Percentiles rank a stretch among this genome's conserved stretches.
These are phyloP conservation scores for Giardia muris DNA, from an alignment of 208 protist genomes.

Conservation along the genomic window DNA sequence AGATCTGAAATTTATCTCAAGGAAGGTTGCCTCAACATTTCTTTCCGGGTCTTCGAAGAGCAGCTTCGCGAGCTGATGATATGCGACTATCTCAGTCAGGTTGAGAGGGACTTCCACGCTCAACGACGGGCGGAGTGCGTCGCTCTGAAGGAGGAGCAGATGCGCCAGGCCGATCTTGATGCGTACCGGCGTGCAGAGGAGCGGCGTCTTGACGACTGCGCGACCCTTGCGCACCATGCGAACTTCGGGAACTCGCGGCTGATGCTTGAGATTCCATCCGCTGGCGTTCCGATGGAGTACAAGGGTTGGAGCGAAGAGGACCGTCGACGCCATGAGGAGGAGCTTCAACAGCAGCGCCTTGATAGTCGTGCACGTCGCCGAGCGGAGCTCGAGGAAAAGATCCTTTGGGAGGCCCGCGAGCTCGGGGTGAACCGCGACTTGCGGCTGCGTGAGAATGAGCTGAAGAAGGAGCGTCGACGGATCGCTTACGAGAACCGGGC, in stretches of 20 bases:
- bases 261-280: neutral
- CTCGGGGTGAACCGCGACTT: neutral
- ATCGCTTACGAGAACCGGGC: neutral
- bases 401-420: neutral
- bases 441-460: neutral
- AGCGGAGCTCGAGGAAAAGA: neutral
- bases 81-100: neutral
- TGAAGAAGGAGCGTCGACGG: neutral
- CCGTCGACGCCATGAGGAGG: neutral
- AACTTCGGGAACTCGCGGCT: neutral
- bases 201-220: neutral
- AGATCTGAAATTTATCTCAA: too few relatives aligned
- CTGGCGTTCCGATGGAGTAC: conserved; percentile 1
- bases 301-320: neutral
- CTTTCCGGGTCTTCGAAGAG: too few relatives aligned
- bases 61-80: conserved; percentile 1
- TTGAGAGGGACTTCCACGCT: neutral
- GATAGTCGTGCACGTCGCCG: neutral
- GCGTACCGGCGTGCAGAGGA: neutral
- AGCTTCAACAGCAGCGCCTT: neutral
- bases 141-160: neutral
- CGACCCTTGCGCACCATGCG: neutral
- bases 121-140: neutral
- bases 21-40: too few relatives aligned
- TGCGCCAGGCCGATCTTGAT: neutral